Percentiles rank a stretch among this genome's conserved stretches.
Conservation (phyloP, 345 rosid species). For the Litchi chinensis region DNA sequence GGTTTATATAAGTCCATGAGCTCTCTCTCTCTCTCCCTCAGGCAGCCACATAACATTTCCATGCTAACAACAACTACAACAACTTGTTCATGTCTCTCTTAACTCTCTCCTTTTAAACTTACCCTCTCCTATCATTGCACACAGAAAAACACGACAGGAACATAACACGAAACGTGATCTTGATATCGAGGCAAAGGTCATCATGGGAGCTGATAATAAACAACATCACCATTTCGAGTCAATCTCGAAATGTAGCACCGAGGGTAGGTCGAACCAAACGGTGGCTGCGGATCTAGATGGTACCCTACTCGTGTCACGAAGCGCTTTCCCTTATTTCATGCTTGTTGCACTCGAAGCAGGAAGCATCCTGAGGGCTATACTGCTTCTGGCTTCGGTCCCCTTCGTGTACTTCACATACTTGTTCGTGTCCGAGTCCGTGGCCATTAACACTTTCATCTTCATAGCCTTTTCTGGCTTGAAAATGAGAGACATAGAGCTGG, state of each 20-base stretch:
- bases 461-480: conserved; percentile 71
- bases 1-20: not conserved
- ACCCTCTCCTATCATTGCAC: conserved; percentile 17
- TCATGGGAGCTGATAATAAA: conserved; percentile 45
- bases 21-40: not conserved
- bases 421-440: conserved; percentile 66
- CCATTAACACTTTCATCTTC: conserved; percentile 66
- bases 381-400: conserved; percentile 67
- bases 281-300: conserved; percentile 86
- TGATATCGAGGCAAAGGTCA: conserved; percentile 21
- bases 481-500: conserved; percentile 70
- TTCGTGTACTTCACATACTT: conserved; percentile 66
- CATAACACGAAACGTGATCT: too few species aligned
- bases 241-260: conserved; percentile 49
- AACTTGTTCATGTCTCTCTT: not conserved
- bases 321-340: conserved; percentile 84
- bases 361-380: conserved; percentile 60
- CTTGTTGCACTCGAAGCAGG: conserved; percentile 94
- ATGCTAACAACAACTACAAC: not conserved
- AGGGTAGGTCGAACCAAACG: conserved; percentile 72
- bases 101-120: not conserved
- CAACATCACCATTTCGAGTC: conserved; percentile 47
- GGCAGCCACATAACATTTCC: conserved; percentile 16
- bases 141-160: not conserved
- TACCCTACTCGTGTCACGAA: conserved; percentile 73